Conservation (phyloP, 2,329 filamentous ascomycete genomes). For the Leptographium radiaticola region DNA sequence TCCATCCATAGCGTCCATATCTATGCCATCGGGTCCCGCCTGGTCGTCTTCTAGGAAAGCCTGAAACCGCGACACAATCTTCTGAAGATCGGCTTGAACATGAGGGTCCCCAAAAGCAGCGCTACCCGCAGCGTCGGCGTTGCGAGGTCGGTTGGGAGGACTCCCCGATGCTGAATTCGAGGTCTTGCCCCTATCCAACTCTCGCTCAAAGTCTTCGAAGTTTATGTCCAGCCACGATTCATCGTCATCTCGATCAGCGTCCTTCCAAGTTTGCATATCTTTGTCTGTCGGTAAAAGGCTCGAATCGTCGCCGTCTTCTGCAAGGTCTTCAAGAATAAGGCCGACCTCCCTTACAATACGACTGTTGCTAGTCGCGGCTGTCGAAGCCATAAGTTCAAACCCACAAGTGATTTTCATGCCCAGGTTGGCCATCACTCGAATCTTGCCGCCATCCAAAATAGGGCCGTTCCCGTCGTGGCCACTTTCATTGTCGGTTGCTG, state of each 20-base stretch:
- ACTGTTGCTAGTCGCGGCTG: slow-evolving; percentile 55
- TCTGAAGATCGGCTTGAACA: slow-evolving; percentile 65
- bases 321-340: slow-evolving; percentile 62
- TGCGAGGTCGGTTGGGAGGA: not conserved
- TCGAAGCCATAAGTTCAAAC: slow-evolving; percentile 72
- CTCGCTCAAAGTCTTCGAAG: slow-evolving; percentile 75
- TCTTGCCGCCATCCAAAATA: slow-evolving; percentile 11
- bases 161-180: not conserved
- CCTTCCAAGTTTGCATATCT: slow-evolving; percentile 61
- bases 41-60: slow-evolving; percentile 77
- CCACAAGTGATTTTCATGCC: slow-evolving; percentile 87
- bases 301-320: slow-evolving; percentile 50
- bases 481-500: slow-evolving; percentile 10
- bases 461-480: not conserved
- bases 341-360: slow-evolving; percentile 61
- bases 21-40: slow-evolving; percentile 68
- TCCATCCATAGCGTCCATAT: slow-evolving; percentile 56
- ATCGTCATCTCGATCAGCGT: slow-evolving; percentile 53
- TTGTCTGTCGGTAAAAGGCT: slow-evolving; percentile 51
- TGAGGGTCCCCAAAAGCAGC: slow-evolving; percentile 49
- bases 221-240: slow-evolving; percentile 90
- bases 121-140: not conserved
- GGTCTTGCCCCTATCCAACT: slow-evolving; percentile 38
- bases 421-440: slow-evolving; percentile 39
- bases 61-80: slow-evolving; percentile 91